Percentiles rank a stretch among this genome's conserved stretches.
These are phyloP conservation scores for Alternaria sp. DNA, from an alignment of 2,329 filamentous ascomycete genomes.

Conservation along the genomic window DNA sequence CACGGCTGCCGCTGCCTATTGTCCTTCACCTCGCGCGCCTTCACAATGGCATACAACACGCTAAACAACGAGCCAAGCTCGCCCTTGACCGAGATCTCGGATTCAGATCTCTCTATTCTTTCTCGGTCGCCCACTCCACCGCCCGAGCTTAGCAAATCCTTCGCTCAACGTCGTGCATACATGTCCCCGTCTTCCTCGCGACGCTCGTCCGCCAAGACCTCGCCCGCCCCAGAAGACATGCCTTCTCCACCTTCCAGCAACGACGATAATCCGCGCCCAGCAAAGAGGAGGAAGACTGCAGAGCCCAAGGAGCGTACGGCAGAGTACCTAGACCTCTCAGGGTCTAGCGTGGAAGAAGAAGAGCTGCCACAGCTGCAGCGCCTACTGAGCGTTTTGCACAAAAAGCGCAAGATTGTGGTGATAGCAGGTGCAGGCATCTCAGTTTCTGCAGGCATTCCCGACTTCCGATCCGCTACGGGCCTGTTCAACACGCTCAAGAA, in stretches of 20 bases:
- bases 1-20: slow-evolving; percentile 24
- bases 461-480: slow-evolving; percentile 91
- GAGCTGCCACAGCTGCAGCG: slow-evolving; percentile 72
- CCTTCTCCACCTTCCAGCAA: slow-evolving; percentile 56
- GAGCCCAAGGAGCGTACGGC: slow-evolving; percentile 75
- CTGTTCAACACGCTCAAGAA: slow-evolving; percentile 85
- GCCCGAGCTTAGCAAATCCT: slow-evolving; percentile 40
- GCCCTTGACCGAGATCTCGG: slow-evolving; percentile 51
- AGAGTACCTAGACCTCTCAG: slow-evolving; percentile 77
- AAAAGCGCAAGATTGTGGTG: slow-evolving; percentile 95
- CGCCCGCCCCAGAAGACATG: slow-evolving; percentile 57
- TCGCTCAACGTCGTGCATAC: slow-evolving; percentile 41
- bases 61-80: slow-evolving; percentile 45
- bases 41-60: slow-evolving; percentile 40
- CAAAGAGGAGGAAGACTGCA: slow-evolving; percentile 74
- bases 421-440: slow-evolving; percentile 97
- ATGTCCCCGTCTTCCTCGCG: slow-evolving; percentile 56
- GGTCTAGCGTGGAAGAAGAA: slow-evolving; percentile 59
- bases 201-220: slow-evolving; percentile 55
- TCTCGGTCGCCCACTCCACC: slow-evolving; percentile 45
- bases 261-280: slow-evolving; percentile 71
- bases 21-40: slow-evolving; percentile 8
- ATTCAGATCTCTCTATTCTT: slow-evolving; percentile 41
- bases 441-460: slow-evolving; percentile 93
- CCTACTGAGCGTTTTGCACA: slow-evolving; percentile 77